phyloP scores from a whole-genome alignment of 108 stramenopile species.

The Cyclostephanos tholiformis region DNA sequence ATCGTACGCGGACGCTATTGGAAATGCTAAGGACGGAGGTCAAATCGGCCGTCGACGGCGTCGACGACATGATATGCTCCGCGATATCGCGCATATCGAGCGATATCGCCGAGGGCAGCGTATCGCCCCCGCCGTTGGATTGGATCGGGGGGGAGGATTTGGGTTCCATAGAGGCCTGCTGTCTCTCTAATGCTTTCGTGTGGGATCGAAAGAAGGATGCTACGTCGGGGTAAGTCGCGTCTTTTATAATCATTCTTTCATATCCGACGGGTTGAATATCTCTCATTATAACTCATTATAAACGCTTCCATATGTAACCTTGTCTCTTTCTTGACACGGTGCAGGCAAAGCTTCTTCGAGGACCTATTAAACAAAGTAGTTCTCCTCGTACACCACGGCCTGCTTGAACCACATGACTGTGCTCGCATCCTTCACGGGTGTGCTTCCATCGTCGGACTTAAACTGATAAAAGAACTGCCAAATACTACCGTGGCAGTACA shows the following conservation, averaged over 20 bases:
- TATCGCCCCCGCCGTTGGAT: constrained; percentile 35
- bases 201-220: constrained; percentile 75
- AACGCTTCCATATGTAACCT: no score
- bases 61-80: constrained; percentile 83
- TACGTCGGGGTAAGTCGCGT: constrained; percentile 56
- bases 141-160: constrained; percentile 50
- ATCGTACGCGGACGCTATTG: constrained; percentile 69
- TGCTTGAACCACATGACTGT: constrained; percentile 70
- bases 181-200: constrained; percentile 67
- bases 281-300: neutral
- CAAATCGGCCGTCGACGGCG: constrained; percentile 56
- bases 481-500: constrained; percentile 66
- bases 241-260: neutral
- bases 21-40: constrained; percentile 74
- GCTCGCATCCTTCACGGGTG: constrained; percentile 82
- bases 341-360: constrained; percentile 69
- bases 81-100: constrained; percentile 76
- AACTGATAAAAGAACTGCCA: constrained; percentile 66
- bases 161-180: constrained; percentile 79
- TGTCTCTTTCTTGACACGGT: neutral
- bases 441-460: constrained; percentile 70
- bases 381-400: constrained; percentile 63
- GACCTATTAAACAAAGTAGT: constrained; percentile 79
- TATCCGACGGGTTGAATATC: neutral
- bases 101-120: constrained; percentile 51